These are phyloP conservation scores for Raphanus sativus DNA, from an alignment of 345 rosid species.

Conservation along the genomic window DNA sequence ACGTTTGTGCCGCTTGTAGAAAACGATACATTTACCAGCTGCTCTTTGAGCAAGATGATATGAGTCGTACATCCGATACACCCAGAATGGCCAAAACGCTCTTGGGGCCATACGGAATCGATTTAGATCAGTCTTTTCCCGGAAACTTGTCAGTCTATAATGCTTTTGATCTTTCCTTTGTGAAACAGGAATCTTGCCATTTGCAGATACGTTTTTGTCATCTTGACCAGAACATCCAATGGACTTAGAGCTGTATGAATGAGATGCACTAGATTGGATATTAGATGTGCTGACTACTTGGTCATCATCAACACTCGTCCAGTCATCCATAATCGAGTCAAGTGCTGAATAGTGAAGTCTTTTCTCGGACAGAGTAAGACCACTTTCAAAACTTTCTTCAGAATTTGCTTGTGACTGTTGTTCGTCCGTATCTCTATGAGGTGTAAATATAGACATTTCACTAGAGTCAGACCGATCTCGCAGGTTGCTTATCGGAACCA, in stretches of 20 bases:
- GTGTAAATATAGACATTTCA: slow-evolving; percentile 41
- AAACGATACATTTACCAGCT: slow-evolving; percentile 59
- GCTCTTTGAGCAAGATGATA: slow-evolving; percentile 81
- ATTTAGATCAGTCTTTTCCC: slow-evolving; percentile 38
- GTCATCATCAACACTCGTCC: slow-evolving; percentile 78
- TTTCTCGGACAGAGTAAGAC: slow-evolving; percentile 65
- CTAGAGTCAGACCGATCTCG: slow-evolving; percentile 29
- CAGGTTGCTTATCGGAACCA: slow-evolving; percentile 48
- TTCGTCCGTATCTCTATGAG: slow-evolving; percentile 42
- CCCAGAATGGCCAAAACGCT: slow-evolving; percentile 92
- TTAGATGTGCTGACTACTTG: slow-evolving; percentile 39
- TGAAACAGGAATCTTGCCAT: slow-evolving; percentile 39
- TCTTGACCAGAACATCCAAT: slow-evolving; percentile 37
- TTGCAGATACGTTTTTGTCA: slow-evolving; percentile 29
- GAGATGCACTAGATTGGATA: slow-evolving; percentile 37
- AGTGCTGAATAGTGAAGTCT: slow-evolving; percentile 67
- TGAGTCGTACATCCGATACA: slow-evolving; percentile 77
- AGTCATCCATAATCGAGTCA: slow-evolving; percentile 48
- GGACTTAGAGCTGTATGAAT: slow-evolving; percentile 33
- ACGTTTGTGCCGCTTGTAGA: not conserved
- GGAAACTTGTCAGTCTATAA: slow-evolving; percentile 34
- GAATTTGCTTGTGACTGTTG: slow-evolving; percentile 63
- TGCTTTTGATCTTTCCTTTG: slow-evolving; percentile 36
- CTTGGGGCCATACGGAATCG: slow-evolving; percentile 51
- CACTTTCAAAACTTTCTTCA: slow-evolving; percentile 80